Base-by-base conservation (phyloP, 176 grass and related monocot species). In the Ensete ventricosum region DNA sequence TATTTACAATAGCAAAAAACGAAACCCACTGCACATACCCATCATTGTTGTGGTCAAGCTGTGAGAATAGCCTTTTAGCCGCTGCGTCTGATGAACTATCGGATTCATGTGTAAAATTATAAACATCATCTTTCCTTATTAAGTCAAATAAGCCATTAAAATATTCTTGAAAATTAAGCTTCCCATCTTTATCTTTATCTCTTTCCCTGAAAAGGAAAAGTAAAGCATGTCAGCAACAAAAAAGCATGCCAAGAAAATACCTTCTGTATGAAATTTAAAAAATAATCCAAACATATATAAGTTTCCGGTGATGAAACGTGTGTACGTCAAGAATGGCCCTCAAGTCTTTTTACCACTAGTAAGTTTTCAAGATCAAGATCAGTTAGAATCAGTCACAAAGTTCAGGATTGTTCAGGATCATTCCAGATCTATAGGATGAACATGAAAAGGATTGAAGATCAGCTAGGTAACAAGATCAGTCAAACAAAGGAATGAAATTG, bases 131-230 rank as follows among this genome's bases (percentile, higher is more conserved):
- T 80, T 90, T 86, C 52, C 79, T 80, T 64, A 96, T 84, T 52
- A 88, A 92, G 76, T 92, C 89, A 83, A 96, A 96, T 22, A 97
- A 74, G 53, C 91, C 96, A 77, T 64, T 91, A 62, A 88, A 90
- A 78, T 82, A 99, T 68, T 95, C 91, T 84, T 91, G 84, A 80
- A 95, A 95, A 77, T 87, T 86, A 74, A 99, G 88, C 77, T 87
- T 91, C 21, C 82, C 84, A 62, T 95, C 96, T 50, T 79, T 84
- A 74, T 99, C 88, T 79, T 89, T 89, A 91, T 99, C 95, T 89
- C 82, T 99, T 85, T 89, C 86, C 88, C 88, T 94, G 81, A 79
- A 85, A 79, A 73, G 2, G 25, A 70, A 70, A 43, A 70, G 0
- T 50, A 51, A 50, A 70, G 48, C 43, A 51, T n/a, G 43, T 70